Percentiles rank a stretch among this genome's conserved stretches.
phyloP scores from a whole-genome alignment of 2,329 filamentous ascomycete species.

The Fusarium sp. region DNA sequence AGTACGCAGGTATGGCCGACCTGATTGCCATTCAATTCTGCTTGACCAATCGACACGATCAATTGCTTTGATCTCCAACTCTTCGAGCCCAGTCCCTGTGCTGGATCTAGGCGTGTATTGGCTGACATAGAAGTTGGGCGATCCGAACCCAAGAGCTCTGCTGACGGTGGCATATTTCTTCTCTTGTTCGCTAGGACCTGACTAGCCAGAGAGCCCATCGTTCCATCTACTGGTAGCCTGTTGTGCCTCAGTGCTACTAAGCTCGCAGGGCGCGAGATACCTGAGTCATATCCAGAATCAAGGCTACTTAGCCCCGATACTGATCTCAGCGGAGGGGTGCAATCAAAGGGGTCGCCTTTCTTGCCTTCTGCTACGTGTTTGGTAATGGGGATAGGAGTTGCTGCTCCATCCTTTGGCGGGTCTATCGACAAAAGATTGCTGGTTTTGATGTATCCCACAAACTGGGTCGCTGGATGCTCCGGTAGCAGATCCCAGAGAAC shows the following conservation, averaged over 20 bases:
- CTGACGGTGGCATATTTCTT: conserved; percentile 30
- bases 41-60: conserved; percentile 36
- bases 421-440: conserved; percentile 40
- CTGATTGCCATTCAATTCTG: conserved; percentile 39
- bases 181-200: conserved; percentile 37
- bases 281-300: conserved; percentile 48
- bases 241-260: conserved; percentile 35
- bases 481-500: conserved; percentile 46
- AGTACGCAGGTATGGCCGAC: conserved; percentile 44
- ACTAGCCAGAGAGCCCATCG: conserved; percentile 28
- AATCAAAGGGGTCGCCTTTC: conserved; percentile 32
- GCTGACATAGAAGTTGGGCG: conserved; percentile 29
- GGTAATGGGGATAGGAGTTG: conserved; percentile 45
- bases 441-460: conserved; percentile 48
- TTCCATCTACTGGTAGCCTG: conserved; percentile 38
- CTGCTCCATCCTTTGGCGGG: conserved; percentile 17
- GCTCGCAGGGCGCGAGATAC: conserved; percentile 40
- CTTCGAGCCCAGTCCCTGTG: conserved; percentile 16
- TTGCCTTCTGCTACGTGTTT: conserved; percentile 29
- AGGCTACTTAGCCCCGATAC: conserved; percentile 44
- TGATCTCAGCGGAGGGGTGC: conserved; percentile 39
- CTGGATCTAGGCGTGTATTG: conserved; percentile 3
- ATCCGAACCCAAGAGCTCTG: conserved; percentile 39
- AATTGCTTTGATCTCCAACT: conserved; percentile 18
- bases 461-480: conserved; percentile 47